phyloP scores from a whole-genome alignment of 768 basidiomycete species.

The Lactarius psammicola region DNA sequence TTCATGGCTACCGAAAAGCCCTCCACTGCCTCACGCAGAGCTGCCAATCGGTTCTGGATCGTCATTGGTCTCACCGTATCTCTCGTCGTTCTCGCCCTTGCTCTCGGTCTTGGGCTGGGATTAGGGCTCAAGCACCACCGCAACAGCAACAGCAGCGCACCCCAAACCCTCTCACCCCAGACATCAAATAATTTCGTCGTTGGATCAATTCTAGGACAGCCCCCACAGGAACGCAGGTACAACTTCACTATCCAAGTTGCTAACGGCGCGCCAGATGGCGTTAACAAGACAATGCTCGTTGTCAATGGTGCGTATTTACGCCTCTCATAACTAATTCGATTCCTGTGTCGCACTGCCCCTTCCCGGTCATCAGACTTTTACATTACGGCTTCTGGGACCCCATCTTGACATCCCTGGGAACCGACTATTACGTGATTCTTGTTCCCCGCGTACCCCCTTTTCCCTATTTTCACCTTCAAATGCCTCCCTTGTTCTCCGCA shows the following conservation, averaged over 20 bases:
- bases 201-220: constrained; percentile 22
- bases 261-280: constrained; percentile 43
- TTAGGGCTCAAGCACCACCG: constrained; percentile 24
- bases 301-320: constrained; percentile 42
- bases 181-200: constrained; percentile 25
- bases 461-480: neutral
- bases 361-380: neutral
- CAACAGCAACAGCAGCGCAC: neutral
- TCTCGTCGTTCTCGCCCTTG: constrained; percentile 26
- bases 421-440: neutral
- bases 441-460: neutral
- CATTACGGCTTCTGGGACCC: no score
- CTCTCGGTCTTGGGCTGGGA: constrained; percentile 33
- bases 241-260: constrained; percentile 43
- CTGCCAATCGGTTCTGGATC: neutral
- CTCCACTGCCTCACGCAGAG: neutral
- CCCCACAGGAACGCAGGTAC: constrained; percentile 43
- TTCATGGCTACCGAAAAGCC: neutral
- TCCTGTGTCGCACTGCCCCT: neutral
- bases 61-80: neutral
- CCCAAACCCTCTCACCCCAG: constrained; percentile 1
- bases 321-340: neutral
- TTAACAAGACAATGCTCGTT: constrained; percentile 44
- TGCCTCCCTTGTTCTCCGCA: neutral
- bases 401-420: neutral